Base-by-base conservation (phyloP, 2,329 filamentous ascomycete species). In the Zymoseptoria crescenta region DNA sequence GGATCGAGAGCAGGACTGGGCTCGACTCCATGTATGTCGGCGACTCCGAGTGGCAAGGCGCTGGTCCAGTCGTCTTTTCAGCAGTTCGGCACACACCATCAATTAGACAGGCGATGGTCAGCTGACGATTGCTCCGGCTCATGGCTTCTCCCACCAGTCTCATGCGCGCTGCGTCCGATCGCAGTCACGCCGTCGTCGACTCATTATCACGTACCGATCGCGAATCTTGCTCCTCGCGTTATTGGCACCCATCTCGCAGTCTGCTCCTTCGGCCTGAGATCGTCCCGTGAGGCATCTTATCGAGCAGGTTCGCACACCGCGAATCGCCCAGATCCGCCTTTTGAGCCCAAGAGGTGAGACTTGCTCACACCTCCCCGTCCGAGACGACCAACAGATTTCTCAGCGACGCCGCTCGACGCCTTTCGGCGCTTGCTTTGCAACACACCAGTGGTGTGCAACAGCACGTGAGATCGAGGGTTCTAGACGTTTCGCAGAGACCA, bases 151-250 rank as follows among this genome's bases (percentile, higher is more conserved):
- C 30, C 30, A 13, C 8, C 2, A 35, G 30, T 8, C 35, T 41
- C 35, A 41, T 41, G 35, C 35, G 35, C 35, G 9, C 16, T 41
- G 30, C 13, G 9, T 41, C 16, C 13, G 35, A 41, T 41, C 35
- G 35, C 35, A 41, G 35, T 41, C 35, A 41, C 35, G 35, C 10
- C 35, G 5, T 41, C 35, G 13, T 9, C 35, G 35, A 41, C 35
- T 8, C 35, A 41, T 41, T 16, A 13, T 16, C 59, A 81, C 81
- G 67, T 82, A 80, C 8, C 74, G 73, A 59, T 57, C 61, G 41
- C 67, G 60, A 20, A 65, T 59, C 13, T 59, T 56, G 35, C 16
- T 4, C 35, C 16, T 9, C 55, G 78, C 68, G 24, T 70, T 62
- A 16, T 41, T 2, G 35, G 35, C 35, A 41, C 16, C 10, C 35